These are phyloP conservation scores for Sporopachydermia cereana DNA, from an alignment of 1,139 yeast species.

Conservation along the genomic window DNA sequence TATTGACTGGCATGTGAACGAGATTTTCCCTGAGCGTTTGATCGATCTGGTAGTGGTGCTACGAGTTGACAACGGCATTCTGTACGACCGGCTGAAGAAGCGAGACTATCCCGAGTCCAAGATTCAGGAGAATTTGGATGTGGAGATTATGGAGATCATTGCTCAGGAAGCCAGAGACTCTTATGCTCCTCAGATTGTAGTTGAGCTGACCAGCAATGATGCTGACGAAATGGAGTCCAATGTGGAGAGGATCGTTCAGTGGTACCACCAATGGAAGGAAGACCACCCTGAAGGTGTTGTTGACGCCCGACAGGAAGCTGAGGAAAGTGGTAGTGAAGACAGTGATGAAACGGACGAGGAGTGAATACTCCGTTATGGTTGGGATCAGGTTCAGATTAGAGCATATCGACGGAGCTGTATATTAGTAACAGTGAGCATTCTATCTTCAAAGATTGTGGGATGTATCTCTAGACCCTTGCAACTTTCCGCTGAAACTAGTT, in stretches of 20 bases:
- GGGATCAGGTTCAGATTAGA: no score
- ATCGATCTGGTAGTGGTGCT: conserved; percentile 88
- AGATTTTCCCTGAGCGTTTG: conserved; percentile 83
- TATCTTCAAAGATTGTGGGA: no score
- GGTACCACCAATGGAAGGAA: conserved; percentile 65
- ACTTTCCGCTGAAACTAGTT: background rate
- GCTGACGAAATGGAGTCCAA: conserved; percentile 73
- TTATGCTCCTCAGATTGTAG: conserved; percentile 69
- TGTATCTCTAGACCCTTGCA: no score
- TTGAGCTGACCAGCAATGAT: conserved; percentile 60
- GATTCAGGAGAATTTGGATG: conserved; percentile 85
- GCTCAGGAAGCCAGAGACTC: conserved; percentile 77
- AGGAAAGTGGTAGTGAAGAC: background rate
- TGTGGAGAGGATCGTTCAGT: conserved; percentile 57
- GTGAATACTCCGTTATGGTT: no score
- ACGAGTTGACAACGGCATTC: conserved; percentile 57
- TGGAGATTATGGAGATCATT: conserved; percentile 93
- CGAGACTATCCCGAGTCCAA: conserved; percentile 72
- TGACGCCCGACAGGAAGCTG: background rate
- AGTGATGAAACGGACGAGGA: conserved; percentile 7
- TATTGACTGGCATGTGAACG: conserved; percentile 97
- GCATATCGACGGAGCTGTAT: no score
- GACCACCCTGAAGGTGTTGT: conserved; percentile 36
- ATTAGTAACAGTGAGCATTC: no score
- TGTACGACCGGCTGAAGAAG: conserved; percentile 63